Conservation (phyloP, 768 basidiomycete species). For the Gloeopeniophorella convolvens region DNA sequence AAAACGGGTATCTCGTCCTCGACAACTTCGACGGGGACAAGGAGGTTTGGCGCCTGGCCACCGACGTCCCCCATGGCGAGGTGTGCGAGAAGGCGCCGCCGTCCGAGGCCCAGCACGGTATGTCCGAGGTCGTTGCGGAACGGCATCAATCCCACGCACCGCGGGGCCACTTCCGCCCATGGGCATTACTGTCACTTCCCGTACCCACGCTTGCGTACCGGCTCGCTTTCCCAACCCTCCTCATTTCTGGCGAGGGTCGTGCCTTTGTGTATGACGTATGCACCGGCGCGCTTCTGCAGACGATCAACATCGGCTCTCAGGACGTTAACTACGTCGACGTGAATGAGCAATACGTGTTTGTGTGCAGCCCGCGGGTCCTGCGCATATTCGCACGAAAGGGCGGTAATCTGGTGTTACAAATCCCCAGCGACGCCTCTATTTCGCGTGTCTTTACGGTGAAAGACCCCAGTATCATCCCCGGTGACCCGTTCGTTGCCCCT, state of each 20-base stretch:
- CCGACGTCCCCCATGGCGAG: slow-evolving; percentile 22
- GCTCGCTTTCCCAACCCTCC: slow-evolving; percentile 59
- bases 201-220: slow-evolving; percentile 47
- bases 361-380: slow-evolving; percentile 45
- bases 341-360: slow-evolving; percentile 47
- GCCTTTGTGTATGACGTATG: slow-evolving; percentile 62
- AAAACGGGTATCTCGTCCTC: slow-evolving; percentile 62
- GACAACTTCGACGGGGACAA: slow-evolving; percentile 50
- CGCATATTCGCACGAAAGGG: slow-evolving; percentile 48
- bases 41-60: slow-evolving; percentile 62
- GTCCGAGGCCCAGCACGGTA: slow-evolving; percentile 26
- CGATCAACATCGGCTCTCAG: slow-evolving; percentile 36
- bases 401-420: slow-evolving; percentile 38
- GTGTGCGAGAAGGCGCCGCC: neutral
- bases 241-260: slow-evolving; percentile 38
- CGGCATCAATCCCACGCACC: slow-evolving; percentile 11
- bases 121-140: slow-evolving; percentile 23
- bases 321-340: slow-evolving; percentile 55
- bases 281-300: slow-evolving; percentile 42
- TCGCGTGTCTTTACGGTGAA: neutral
- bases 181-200: slow-evolving; percentile 49
- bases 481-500: neutral
- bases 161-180: slow-evolving; percentile 55
- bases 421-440: slow-evolving; percentile 8
- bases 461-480: neutral